Evolutionary conservation across 78 protist species (phyloP).

Genomic region (Dictyostelium discoideum): DNA sequence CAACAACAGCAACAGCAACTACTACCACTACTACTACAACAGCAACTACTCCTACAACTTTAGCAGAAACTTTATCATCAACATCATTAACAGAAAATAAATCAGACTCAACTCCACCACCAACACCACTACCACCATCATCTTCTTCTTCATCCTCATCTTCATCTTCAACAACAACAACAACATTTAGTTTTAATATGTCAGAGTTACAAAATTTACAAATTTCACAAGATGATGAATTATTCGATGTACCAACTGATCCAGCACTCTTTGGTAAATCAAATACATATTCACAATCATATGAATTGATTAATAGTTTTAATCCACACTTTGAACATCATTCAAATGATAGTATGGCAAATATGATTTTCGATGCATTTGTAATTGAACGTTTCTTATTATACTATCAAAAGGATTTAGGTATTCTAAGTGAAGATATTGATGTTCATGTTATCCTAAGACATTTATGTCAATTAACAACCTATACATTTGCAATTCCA

Average conservation of each 20-base stretch:
- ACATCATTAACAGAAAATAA: too few relatives aligned
- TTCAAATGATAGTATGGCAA: background rate
- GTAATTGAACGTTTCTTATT: conserved; percentile 39
- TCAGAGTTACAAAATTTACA: conserved; percentile 39
- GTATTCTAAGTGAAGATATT: background rate
- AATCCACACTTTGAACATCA: conserved; percentile 61
- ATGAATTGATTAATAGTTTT: conserved; percentile 36
- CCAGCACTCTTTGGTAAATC: background rate
- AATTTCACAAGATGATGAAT: background rate
- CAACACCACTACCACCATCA: background rate
- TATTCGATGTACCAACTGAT: conserved; percentile 8
- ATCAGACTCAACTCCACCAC: background rate
- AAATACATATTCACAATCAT: conserved; percentile 20
- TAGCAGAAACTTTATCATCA: too few relatives aligned
- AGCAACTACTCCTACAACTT: too few relatives aligned
- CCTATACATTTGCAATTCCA: conserved; percentile 40
- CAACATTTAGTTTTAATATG: background rate
- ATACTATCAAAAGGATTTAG: background rate
- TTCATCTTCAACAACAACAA: background rate
- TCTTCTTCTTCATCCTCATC: background rate
- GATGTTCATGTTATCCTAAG: background rate
- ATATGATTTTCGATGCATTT: conserved; percentile 34
- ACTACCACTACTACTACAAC: too few relatives aligned
- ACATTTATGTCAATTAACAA: conserved; percentile 66
- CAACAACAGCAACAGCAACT: background rate